These are phyloP conservation scores for Pleurotus giganteus DNA, from an alignment of 768 basidiomycete species.

Conservation along the genomic window DNA sequence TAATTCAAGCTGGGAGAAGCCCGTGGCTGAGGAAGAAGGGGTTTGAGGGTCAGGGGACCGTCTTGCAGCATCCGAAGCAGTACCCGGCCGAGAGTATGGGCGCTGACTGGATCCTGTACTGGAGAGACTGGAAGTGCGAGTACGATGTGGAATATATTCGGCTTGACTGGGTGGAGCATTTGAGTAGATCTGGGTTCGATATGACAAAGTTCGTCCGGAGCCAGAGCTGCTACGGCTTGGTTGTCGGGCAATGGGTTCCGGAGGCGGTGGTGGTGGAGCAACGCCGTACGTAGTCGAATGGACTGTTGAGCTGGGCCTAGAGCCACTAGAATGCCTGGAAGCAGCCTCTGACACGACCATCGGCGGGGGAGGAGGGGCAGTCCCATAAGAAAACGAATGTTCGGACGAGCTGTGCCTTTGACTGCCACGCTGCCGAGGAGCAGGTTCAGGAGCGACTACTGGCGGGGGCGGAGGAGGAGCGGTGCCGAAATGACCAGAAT, in stretches of 20 bases:
- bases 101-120: not conserved
- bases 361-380: not conserved
- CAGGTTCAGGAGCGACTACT: not conserved
- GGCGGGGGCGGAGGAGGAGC: constrained; percentile 28
- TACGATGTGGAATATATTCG: not conserved
- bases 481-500: constrained; percentile 39
- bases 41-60: not conserved
- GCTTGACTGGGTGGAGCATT: not conserved
- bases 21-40: constrained; percentile 8
- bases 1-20: constrained; percentile 12
- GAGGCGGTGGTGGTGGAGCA: not conserved
- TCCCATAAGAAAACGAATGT: not conserved
- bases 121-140: constrained; percentile 2
- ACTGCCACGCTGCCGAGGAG: not conserved
- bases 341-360: not conserved
- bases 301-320: not conserved
- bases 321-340: not conserved
- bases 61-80: not conserved
- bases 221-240: not conserved
- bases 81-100: not conserved
- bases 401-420: not conserved
- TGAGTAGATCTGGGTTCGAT: not conserved
- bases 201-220: not conserved
- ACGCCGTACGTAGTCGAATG: not conserved
- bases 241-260: not conserved